Evolutionary conservation across 192 early-diverging fungal species (phyloP), one percentile per base, ranked within the genome.

Genomic region (Spizellomyces sp.): DNA sequence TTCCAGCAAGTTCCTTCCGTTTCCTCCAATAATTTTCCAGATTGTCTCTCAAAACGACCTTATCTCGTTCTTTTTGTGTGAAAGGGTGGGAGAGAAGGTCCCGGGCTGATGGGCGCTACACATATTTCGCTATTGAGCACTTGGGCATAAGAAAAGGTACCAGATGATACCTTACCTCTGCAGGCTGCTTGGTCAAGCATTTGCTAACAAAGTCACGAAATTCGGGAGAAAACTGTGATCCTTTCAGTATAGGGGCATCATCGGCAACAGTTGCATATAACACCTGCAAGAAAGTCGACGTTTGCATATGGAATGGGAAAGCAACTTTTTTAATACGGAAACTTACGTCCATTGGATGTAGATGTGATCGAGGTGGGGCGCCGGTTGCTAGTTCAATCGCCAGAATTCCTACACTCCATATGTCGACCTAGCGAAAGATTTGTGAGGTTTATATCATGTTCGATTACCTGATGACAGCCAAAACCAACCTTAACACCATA

Each of bases 21-120:
- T 67, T 66, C 64, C 66, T 22, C 64, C 72, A 48, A 47, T 58
- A 66, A 6, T 47, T 66, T 22, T 92, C 89, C 52, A 93, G 86
- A 42, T 93, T 74, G 45, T 93, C 95, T 15, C 89, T 91, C 64
- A 96, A 72, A 64, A 92, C 87, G 5, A 89, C 88, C 0, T 88
- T 87, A 58, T 92, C 91, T 70, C 92, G 92, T 9, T 91, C 90
- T 44, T 75, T 83, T 9, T 84, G 75, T 45, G 94, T 88, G 70
- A 96, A 96, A 63, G 86, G 84, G 77, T 96, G 93, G 69, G 89
- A 89, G 44, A 92, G 83, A 44, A 96, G 77, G 47, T 93, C 91
- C 76, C 90, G 90, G 58, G 95, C 95, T 2, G 90, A 85, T 0
- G 94, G 91, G 52, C 95, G 79, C 90, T 92, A 77, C 15, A 36